phyloP scores from a whole-genome alignment of 371 early-diverging fungal species.

The Actinomucor elegans region DNA sequence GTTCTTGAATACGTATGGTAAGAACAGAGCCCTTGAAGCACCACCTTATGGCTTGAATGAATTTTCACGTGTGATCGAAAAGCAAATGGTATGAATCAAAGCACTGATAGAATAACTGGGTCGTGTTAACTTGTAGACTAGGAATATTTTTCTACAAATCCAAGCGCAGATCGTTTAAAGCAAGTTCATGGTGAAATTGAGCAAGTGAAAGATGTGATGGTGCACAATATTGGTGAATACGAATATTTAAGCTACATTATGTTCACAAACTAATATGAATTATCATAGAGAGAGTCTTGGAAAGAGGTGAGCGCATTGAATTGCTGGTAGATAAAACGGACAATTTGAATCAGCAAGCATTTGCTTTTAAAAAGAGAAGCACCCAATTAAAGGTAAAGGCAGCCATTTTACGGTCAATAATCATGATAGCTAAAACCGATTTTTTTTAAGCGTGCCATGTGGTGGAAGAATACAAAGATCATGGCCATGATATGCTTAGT shows the following conservation, averaged over 20 bases:
- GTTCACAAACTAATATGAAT: too few species aligned
- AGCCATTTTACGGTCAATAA: too few species aligned
- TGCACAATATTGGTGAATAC: too few species aligned
- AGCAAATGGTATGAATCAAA: constrained; percentile 61
- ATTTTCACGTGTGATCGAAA: constrained; percentile 77
- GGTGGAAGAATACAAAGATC: constrained; percentile 92
- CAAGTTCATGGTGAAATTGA: constrained; percentile 90
- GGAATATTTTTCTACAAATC: constrained; percentile 74
- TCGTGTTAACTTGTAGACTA: too few species aligned
- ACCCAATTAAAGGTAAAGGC: too few species aligned
- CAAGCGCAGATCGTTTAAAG: constrained; percentile 73
- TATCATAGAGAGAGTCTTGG: constrained; percentile 83
- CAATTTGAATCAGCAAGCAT: constrained; percentile 82
- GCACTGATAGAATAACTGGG: neutral
- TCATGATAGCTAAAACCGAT: too few species aligned
- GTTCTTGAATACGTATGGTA: constrained; percentile 65
- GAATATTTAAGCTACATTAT: too few species aligned
- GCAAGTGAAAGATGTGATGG: constrained; percentile 94
- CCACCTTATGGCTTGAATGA: constrained; percentile 81
- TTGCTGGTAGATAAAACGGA: constrained; percentile 91
- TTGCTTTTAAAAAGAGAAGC: constrained; percentile 87
- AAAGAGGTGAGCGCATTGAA: constrained; percentile 91
- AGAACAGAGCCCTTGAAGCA: constrained; percentile 56
- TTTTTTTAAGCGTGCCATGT: constrained; percentile 83
- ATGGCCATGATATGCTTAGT: constrained; percentile 71